Conservation (phyloP, 768 basidiomycete genomes). For the Boletus tomentosulus region DNA sequence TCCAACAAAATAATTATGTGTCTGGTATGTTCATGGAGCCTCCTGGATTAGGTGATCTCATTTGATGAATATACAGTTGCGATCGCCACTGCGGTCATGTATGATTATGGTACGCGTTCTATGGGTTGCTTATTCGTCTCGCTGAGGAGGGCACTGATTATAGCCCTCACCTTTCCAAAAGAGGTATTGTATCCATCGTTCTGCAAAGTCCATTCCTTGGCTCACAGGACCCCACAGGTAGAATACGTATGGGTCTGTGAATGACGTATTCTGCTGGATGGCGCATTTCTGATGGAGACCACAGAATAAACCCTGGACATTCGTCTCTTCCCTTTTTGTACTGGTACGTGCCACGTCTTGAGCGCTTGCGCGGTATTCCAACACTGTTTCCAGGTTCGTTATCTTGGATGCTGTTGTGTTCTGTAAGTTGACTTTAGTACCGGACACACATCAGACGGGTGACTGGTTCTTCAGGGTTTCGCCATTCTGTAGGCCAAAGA, state of each 20-base stretch:
- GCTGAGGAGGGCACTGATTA: background rate
- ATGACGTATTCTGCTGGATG: background rate
- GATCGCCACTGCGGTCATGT: background rate
- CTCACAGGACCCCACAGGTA: conserved; percentile 1
- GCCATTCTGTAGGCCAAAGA: background rate
- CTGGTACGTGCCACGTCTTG: conserved; percentile 3
- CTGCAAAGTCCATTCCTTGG: background rate
- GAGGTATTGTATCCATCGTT: background rate
- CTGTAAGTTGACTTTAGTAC: conserved; percentile 2
- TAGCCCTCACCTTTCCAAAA: conserved; percentile 8
- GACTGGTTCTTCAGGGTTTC: background rate
- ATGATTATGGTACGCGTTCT: conserved; percentile 7
- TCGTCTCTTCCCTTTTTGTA: conserved; percentile 8
- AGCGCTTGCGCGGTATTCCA: background rate
- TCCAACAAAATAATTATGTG: background rate
- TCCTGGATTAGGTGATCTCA: background rate
- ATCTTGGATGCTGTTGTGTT: conserved; percentile 8
- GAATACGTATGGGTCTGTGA: conserved; percentile 13
- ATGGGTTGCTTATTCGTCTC: background rate
- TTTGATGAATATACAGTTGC: background rate
- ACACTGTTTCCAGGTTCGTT: conserved; percentile 4
- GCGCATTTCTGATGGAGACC: background rate
- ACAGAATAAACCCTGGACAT: conserved; percentile 7
- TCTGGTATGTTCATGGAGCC: background rate
- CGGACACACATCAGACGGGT: background rate